Percentiles rank a stretch among this genome's conserved stretches.
Conservation (phyloP, 768 basidiomycete species). For the Naganishia friedmannii region DNA sequence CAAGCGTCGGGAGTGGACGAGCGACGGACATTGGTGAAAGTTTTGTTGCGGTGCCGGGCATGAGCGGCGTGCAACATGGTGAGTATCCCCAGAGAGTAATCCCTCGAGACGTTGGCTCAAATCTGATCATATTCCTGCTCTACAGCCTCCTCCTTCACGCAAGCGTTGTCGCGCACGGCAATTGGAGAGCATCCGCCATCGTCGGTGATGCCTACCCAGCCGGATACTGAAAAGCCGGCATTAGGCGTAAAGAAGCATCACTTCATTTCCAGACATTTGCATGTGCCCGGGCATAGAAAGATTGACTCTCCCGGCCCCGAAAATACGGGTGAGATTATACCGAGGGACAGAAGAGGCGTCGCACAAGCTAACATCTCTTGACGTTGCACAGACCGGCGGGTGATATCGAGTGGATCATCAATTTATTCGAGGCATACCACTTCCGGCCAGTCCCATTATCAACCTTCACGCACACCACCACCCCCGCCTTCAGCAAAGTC, state of each 20-base stretch:
- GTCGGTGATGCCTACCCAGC: neutral
- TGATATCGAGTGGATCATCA: slow-evolving; percentile 61
- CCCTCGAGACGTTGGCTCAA: neutral
- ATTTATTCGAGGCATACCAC: slow-evolving; percentile 68
- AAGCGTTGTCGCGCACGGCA: slow-evolving; percentile 3
- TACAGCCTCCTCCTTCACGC: neutral
- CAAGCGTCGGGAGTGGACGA: slow-evolving; percentile 6
- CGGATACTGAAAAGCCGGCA: slow-evolving; percentile 24
- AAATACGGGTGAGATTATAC: neutral
- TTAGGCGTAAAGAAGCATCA: slow-evolving; percentile 26
- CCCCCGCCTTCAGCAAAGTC: slow-evolving; percentile 55
- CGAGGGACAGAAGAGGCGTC: neutral
- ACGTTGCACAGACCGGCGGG: neutral
- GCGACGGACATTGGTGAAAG: slow-evolving; percentile 40
- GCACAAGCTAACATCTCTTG: neutral
- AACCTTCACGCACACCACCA: slow-evolving; percentile 37
- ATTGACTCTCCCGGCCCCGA: neutral
- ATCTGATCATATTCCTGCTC: too few species aligned
- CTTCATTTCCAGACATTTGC: slow-evolving; percentile 41
- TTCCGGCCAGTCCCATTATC: slow-evolving; percentile 42
- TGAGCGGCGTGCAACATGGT: slow-evolving; percentile 5
- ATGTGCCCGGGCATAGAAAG: slow-evolving; percentile 37
- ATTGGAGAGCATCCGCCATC: neutral
- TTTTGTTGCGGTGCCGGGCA: slow-evolving; percentile 38
- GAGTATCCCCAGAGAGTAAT: neutral